Base-by-base conservation (phyloP, 2,329 filamentous ascomycete genomes). In the Venturia oleaginea region DNA sequence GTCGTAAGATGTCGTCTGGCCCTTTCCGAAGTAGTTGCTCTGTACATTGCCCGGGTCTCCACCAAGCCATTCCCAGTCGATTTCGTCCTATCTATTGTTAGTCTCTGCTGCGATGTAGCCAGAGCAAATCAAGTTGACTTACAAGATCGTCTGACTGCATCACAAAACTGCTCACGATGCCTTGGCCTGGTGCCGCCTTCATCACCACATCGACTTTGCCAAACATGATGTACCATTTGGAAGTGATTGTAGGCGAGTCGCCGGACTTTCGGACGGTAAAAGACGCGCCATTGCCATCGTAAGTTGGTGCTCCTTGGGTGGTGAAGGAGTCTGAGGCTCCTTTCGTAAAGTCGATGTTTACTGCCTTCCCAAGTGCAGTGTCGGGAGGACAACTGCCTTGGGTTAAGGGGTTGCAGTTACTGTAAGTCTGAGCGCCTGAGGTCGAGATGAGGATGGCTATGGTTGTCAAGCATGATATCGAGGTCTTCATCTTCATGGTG, bases 211-310 rank as follows among this genome's bases (percentile, higher is more conserved):
- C 89, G 72, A 97, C 90, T 68, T 88, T 89, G 69, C 94, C 94
- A 75, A 97, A 99, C 94, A 99, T 97, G 79, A 99, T 96, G 81
- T 97, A 97, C 84, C 96, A 97, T 71, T 94, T 85, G 67, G 92
- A 96, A 68, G 84, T 83, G 67, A 99, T 84, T 74, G 93, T 89
- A 0, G 94, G 94, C 3, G 91, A 85, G 73, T 99, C 91, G 65
- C 93, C 92, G 61, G 86, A 82, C 72, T 86, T 79, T 62, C 85
- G 77, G 62, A 99, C 87, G 32, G 90, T 92, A 74, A 99, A 95
- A 19, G 84, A 84, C 32, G 84, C 92, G 66, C 94, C 94, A 73
- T 92, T 84, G 65, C 81, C 80, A 73, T 82, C 84, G 78, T 96
- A 97, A 1, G 85, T 86, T 3, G 90, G 86, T 22, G 80, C 82